Conservation (phyloP, 2,329 filamentous ascomycete genomes). For the Xylariales sp. region DNA sequence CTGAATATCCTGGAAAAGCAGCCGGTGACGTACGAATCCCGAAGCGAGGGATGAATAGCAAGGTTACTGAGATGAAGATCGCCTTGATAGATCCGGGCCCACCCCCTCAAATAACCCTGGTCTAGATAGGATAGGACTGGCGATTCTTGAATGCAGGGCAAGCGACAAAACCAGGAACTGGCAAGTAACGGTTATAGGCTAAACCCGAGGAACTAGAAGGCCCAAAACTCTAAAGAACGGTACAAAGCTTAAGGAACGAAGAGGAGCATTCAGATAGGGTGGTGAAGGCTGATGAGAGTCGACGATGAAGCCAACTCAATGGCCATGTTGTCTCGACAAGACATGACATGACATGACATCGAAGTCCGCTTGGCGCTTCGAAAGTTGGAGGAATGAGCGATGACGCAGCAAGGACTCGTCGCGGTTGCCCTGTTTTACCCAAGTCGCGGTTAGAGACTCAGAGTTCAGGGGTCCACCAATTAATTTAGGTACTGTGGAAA, state of each 20-base stretch:
- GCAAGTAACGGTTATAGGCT: background rate
- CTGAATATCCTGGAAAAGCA: background rate
- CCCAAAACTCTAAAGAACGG: background rate
- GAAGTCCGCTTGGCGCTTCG: constrained; percentile 4
- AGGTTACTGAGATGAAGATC: constrained; percentile 1
- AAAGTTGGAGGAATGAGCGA: constrained; percentile 16
- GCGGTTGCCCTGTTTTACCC: constrained; percentile 8
- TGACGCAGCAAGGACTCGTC: constrained; percentile 15
- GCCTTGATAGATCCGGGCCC: constrained; percentile 4
- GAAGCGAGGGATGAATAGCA: constrained; percentile 5
- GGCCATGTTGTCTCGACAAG: background rate
- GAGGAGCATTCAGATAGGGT: background rate
- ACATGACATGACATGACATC: background rate
- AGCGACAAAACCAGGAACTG: constrained; percentile 1
- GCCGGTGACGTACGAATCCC: constrained; percentile 4
- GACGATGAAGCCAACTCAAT: background rate
- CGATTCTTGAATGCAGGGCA: constrained; percentile 4
- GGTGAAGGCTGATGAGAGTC: background rate
- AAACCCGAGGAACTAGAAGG: background rate
- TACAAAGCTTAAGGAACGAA: background rate
- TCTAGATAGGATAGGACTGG: background rate
- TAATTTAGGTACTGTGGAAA: no score
- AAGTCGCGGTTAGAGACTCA: constrained; percentile 4
- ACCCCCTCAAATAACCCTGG: constrained; percentile 2
- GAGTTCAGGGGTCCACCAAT: constrained; percentile 9